Evolutionary conservation across 495 filamentous ascomycete genomes (phyloP), one percentile per base, ranked within the genome.

Genomic region (Aspergillus conjunctus): DNA sequence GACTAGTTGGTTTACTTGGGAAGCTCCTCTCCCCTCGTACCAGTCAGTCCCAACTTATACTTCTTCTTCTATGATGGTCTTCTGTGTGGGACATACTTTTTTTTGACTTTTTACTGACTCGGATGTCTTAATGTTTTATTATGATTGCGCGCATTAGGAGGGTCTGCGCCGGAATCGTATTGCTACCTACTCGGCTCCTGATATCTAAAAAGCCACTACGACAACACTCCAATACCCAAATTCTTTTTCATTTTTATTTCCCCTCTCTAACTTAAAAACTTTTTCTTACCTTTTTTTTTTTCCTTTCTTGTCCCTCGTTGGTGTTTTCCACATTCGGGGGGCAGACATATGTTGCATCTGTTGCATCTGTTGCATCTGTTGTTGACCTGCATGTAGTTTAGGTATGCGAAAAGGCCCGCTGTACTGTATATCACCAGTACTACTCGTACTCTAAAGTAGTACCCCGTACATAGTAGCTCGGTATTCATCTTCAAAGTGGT

Each of bases 91-190:
- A 2, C 26, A 26, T n/a, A n/a, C n/a, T n/a, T n/a, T n/a, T n/a
- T n/a, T n/a, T n/a, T n/a, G n/a, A n/a, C n/a, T n/a, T 37, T 39
- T 46, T 60, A 12, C 56, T 39, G 20, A 45, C 58, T 60, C 59
- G 55, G 48, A 66, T 62, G 59, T 59, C 54, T 58, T 61, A 39
- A 66, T 62, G 59, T 41, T 65, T 33, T 54, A 58, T 61, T 20
- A 61, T 56, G 59, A 52, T 51, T 41, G 57, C 61, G 57, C 61
- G 57, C 58, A 60, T 64, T 34, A 55, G 49, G 56, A 26, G 26
- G 53, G 50, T 58, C 7, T 48, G 44, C 44, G 44, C 44, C 20
- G 44, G 44, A 48, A 48, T 48, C 44, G 44, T 48, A 48, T 21
- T 2, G 14, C n/a, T n/a, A n/a, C n/a, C n/a, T n/a, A n/a, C 17